Evolutionary conservation across 2,329 filamentous ascomycete species (phyloP).

Genomic region (Talaromyces funiculosus): DNA sequence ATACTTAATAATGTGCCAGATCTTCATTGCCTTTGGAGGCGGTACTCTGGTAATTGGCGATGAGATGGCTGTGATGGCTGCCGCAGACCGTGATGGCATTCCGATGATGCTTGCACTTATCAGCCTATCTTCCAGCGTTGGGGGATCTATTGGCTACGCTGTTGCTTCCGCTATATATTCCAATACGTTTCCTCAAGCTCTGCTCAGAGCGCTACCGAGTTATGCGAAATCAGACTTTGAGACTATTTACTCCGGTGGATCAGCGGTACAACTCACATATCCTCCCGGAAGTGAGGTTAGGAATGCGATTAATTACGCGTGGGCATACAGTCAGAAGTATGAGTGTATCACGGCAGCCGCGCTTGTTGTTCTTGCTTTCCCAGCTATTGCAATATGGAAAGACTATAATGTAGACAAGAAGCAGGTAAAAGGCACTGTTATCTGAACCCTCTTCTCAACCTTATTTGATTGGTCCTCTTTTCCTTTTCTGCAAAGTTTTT

Average conservation of each 20-base stretch:
- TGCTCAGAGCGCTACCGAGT: constrained; percentile 43
- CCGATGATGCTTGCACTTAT: constrained; percentile 40
- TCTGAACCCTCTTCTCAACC: constrained; percentile 14
- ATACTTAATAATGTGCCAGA: constrained; percentile 51
- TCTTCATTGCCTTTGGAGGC: constrained; percentile 52
- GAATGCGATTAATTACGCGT: constrained; percentile 33
- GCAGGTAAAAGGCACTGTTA: constrained; percentile 33
- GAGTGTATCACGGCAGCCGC: constrained; percentile 31
- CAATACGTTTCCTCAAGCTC: constrained; percentile 47
- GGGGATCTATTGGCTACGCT: constrained; percentile 31
- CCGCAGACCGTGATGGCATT: constrained; percentile 51
- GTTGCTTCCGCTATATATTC: constrained; percentile 50
- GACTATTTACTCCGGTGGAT: constrained; percentile 24
- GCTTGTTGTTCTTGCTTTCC: constrained; percentile 29
- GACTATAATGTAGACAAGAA: constrained; percentile 35
- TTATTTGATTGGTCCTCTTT: not conserved
- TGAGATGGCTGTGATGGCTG: constrained; percentile 55
- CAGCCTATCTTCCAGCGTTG: constrained; percentile 31
- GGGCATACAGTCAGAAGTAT: constrained; percentile 33
- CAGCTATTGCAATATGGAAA: constrained; percentile 34
- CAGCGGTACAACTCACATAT: constrained; percentile 25
- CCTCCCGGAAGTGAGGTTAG: constrained; percentile 25
- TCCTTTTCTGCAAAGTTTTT: not conserved
- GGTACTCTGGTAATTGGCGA: constrained; percentile 51
- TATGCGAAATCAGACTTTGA: constrained; percentile 18